Base-by-base conservation (phyloP, 83 land plant species). In the Diphasiastrum complanatum region DNA sequence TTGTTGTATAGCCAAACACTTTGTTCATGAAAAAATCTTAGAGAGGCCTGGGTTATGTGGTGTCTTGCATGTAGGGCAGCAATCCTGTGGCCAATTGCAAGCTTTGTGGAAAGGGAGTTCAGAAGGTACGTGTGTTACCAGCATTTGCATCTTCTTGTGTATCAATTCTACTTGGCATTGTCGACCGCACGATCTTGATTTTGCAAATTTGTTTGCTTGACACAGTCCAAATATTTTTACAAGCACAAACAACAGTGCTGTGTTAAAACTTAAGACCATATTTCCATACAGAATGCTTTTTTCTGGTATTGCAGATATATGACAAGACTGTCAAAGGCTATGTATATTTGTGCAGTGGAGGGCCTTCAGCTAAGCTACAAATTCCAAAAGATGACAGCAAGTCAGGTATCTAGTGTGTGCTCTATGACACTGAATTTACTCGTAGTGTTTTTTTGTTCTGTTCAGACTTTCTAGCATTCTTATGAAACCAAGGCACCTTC, bases 41-140 rank as follows among this genome's bases (percentile, higher is more conserved):
- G 11, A 54, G 14, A 25, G 34, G 14, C 29, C 34, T 54, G 4
- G 33, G 5, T 25, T 26, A 5, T 34, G 32, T 2, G 22, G 26
- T 10, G 5, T 47, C 14, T 26, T 2, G 43, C 0, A 14, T 69
- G 35, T 51, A 75, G 78, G 78, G 78, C 2, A 75, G 78, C 63
- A 75, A 75, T 56, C 78, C 78, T 30, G 47, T 58, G 5, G 46
- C 27, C 33, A 70, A 75, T 36, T 75, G 78, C 46, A 75, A 75
- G 60, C 23, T 75, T 11, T 69, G 45, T 38, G 78, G 78, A 20
- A 75, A 75, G 38, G 75, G 61, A 20, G 47, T 73, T 30, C 76
- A 61, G 26, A 73, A 67, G 66, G 76, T 73, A 19, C 5, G n/a
- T 29, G 0, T 31, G 0, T 29, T n/a, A 22, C 45, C 36, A 8